A percentile compares a stretch with the other conserved stretches of the same genome.
phyloP scores from a whole-genome alignment of 179 eudicot species.

The Spergularia azorica region DNA sequence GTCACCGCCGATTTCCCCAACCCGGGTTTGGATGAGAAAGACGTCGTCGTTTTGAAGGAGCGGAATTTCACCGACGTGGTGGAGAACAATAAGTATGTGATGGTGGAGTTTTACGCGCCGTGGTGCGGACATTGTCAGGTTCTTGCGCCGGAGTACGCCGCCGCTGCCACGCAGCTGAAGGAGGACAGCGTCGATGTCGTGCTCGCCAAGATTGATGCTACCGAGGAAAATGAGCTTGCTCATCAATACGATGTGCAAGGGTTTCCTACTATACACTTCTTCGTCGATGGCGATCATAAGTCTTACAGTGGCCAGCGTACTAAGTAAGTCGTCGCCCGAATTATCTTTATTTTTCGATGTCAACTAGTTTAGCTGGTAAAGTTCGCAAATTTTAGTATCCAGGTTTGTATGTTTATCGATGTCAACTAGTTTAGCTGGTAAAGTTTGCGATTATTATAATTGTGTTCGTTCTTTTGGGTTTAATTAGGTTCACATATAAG shows the following conservation, averaged over 20 bases:
- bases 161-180: conserved; percentile 81
- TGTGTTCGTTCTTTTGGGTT: not conserved
- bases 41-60: conserved; percentile 72
- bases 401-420: too few species aligned
- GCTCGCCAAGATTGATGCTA: conserved; percentile 82
- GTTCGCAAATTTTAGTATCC: too few species aligned
- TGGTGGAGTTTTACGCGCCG: conserved; percentile 96
- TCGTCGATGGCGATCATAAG: conserved; percentile 77
- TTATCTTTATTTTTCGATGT: not conserved
- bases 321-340: conserved; percentile 40
- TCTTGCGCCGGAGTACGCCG: conserved; percentile 86
- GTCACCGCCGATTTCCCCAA: conserved; percentile 17
- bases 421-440: not conserved
- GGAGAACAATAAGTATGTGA: conserved; percentile 61
- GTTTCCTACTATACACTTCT: conserved; percentile 75
- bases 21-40: conserved; percentile 61
- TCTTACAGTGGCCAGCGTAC: conserved; percentile 65
- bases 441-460: not conserved
- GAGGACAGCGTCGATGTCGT: conserved; percentile 55
- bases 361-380: not conserved
- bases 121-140: conserved; percentile 90
- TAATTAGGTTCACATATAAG: not conserved
- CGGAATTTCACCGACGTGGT: conserved; percentile 67
- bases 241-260: conserved; percentile 77
- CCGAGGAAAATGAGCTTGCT: conserved; percentile 68